These are phyloP conservation scores for Gossypium arboreum DNA, from an alignment of 345 rosid genomes.

Conservation along the genomic window DNA sequence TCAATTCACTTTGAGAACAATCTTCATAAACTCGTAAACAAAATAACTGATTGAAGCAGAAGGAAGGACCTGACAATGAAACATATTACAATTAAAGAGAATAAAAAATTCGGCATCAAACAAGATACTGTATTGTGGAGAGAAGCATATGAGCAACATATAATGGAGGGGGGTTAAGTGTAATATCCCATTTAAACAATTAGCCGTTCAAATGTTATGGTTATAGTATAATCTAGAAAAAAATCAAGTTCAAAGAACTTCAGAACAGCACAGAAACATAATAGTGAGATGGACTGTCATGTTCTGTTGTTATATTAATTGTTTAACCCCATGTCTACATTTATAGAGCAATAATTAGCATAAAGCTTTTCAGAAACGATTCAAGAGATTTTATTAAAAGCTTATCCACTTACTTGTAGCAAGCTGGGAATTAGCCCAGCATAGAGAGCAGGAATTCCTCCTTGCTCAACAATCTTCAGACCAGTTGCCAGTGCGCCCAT, in stretches of 20 bases:
- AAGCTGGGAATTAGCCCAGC: constrained; percentile 72
- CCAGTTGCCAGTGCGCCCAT: constrained; percentile 56
- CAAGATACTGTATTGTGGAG: background rate
- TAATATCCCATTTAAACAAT: constrained; percentile 2
- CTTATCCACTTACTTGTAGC: constrained; percentile 48
- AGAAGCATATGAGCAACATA: background rate
- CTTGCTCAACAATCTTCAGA: constrained; percentile 55
- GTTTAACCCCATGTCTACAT: background rate
- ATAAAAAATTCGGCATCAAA: too few species aligned
- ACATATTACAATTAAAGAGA: background rate
- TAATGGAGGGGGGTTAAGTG: background rate
- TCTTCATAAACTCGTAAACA: constrained; percentile 83
- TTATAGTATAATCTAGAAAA: background rate
- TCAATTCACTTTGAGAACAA: constrained; percentile 69
- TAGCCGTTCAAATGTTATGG: background rate
- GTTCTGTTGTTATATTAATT: background rate
- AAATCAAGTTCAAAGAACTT: constrained; percentile 1
- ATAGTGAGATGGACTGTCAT: background rate
- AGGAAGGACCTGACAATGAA: constrained; percentile 68
- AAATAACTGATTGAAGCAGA: constrained; percentile 83
- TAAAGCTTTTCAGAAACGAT: background rate
- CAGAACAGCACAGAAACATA: background rate
- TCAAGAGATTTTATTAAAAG: background rate
- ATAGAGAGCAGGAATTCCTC: constrained; percentile 68
- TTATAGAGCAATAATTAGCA: background rate